A percentile compares a stretch with the other conserved stretches of the same genome.
Conservation (phyloP, 2,329 filamentous ascomycete species). For the Xylaria sp. region DNA sequence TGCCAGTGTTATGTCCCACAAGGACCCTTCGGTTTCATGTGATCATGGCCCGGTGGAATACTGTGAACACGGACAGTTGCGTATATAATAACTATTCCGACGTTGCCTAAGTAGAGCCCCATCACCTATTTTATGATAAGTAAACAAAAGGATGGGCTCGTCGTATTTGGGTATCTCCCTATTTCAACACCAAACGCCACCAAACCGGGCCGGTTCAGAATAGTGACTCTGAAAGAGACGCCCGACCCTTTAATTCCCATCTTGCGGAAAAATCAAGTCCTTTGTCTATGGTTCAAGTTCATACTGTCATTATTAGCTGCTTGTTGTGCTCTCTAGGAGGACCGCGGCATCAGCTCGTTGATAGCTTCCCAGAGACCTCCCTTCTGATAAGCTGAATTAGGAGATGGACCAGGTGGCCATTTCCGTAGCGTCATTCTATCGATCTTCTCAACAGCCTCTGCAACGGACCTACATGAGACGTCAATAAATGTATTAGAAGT, state of each 20-base stretch:
- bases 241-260: not conserved
- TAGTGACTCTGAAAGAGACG: not conserved
- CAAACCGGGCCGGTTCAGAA: not conserved
- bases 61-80: not conserved
- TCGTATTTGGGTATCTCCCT: constrained; percentile 24
- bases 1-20: not conserved
- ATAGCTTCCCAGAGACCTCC: constrained; percentile 48
- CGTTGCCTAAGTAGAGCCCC: not conserved
- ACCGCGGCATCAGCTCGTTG: constrained; percentile 39
- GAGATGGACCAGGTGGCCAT: constrained; percentile 45
- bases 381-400: constrained; percentile 40
- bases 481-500: constrained; percentile 20
- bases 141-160: not conserved
- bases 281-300: not conserved
- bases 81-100: not conserved
- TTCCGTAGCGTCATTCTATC: constrained; percentile 32
- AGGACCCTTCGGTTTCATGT: constrained; percentile 9
- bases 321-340: constrained; percentile 3
- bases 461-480: constrained; percentile 40
- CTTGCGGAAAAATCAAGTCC: not conserved
- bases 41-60: not conserved
- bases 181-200: constrained; percentile 17
- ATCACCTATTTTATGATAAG: not conserved
- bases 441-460: constrained; percentile 41
- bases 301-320: not conserved